These are phyloP conservation scores for Scutellaria baicalensis DNA, from an alignment of 257 asterid genomes.

Conservation along the genomic window DNA sequence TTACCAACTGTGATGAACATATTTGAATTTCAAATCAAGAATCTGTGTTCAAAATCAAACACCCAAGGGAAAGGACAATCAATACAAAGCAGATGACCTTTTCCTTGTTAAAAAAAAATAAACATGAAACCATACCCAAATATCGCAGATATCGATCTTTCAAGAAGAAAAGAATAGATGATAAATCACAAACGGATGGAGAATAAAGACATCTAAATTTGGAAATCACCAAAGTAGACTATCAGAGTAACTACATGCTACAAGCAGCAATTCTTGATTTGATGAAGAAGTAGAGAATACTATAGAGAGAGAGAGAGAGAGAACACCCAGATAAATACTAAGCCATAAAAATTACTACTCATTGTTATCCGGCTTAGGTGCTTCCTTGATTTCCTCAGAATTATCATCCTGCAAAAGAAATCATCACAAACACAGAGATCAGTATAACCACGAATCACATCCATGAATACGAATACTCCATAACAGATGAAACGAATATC, in stretches of 20 bases:
- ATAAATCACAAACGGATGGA: constrained; percentile 17
- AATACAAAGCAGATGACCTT: constrained; percentile 1
- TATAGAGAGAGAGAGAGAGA: constrained; percentile 13
- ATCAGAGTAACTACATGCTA: constrained; percentile 32
- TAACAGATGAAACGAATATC: neutral
- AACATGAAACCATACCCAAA: neutral
- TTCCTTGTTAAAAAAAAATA: neutral
- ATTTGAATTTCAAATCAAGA: neutral
- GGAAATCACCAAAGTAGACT: constrained; percentile 28
- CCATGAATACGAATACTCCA: no score
- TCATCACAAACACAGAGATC: neutral
- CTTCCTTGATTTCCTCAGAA: constrained; percentile 78
- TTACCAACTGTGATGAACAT: neutral
- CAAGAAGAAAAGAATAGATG: constrained; percentile 8
- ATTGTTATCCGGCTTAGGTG: constrained; percentile 60
- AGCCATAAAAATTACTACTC: constrained; percentile 38
- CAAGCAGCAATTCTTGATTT: constrained; percentile 32
- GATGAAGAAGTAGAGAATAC: constrained; percentile 19
- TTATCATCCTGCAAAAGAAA: constrained; percentile 61
- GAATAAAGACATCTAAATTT: constrained; percentile 23
- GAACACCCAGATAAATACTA: constrained; percentile 24
- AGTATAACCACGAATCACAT: neutral
- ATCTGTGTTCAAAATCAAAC: neutral
- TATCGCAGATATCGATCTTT: constrained; percentile 18
- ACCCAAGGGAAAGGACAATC: neutral